Evolutionary conservation across 2,329 filamentous ascomycete species (phyloP).

Genomic region (Botryotinia globosa): DNA sequence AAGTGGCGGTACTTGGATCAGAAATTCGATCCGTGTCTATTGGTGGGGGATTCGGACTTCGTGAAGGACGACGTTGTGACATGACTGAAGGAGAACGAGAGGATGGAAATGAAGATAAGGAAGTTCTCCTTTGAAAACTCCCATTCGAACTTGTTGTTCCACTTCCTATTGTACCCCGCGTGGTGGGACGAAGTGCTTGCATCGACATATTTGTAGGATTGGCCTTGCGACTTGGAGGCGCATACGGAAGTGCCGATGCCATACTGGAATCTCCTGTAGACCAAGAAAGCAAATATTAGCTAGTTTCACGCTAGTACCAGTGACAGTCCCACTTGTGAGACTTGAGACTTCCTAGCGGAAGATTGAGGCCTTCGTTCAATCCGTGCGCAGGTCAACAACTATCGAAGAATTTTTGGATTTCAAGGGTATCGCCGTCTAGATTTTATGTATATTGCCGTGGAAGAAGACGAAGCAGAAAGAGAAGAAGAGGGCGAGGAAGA

Average conservation of each 20-base stretch:
- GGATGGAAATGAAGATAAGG: conserved; percentile 61
- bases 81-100: conserved; percentile 58
- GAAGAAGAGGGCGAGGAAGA: background rate
- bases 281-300: conserved; percentile 20
- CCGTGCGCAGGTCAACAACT: conserved; percentile 14
- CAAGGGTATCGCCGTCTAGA: conserved; percentile 10
- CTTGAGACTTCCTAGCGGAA: conserved; percentile 7
- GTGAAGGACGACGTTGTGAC: conserved; percentile 51
- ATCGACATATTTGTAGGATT: conserved; percentile 26
- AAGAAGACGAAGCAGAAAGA: background rate
- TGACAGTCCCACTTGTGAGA: conserved; percentile 20
- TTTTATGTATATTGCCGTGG: background rate
- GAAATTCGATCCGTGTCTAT: conserved; percentile 56
- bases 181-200: conserved; percentile 32
- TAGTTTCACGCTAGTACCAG: conserved; percentile 21
- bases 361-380: conserved; percentile 19
- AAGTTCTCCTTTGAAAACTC: conserved; percentile 46
- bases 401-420: background rate
- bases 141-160: conserved; percentile 35
- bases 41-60: conserved; percentile 50
- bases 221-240: conserved; percentile 25
- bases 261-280: conserved; percentile 19
- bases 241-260: conserved; percentile 26
- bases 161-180: conserved; percentile 29
- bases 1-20: conserved; percentile 54